Base-by-base conservation (phyloP, 2,329 filamentous ascomycete species). In the Alternaria triticimaculans region DNA sequence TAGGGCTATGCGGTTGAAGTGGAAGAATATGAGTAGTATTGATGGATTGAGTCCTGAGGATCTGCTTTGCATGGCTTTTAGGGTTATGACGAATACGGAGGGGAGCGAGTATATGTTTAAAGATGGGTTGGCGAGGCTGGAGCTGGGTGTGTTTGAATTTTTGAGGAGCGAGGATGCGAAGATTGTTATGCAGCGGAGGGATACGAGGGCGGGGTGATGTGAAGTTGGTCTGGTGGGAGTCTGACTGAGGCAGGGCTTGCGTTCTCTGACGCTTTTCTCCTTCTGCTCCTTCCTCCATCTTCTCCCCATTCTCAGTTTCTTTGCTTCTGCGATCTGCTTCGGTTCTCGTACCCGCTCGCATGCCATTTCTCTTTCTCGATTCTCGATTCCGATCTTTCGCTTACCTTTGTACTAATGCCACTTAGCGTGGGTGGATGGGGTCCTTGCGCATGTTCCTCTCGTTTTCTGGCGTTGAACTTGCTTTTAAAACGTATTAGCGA, bases 1-100 rank as follows among this genome's bases (percentile, higher is more conserved):
- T 9, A 67, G 77, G 20, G 69, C 75, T 7, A 74, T 78, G 70
- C 62, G 75, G 12, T 58, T 78, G 26, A 78, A 77, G 62, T 79
- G 77, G 77, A 79, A 78, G 65, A 75, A 76, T 18, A 78, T 79
- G 76, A 77, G 74, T 46, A 69, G 67, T 3, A 64, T 74, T 6
- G 75, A 77, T 14, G 75, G 76, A 2, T 44, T 74, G 41, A 76
- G 75, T 26, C 71, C 77, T 0, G 76, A 79, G 46, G 77, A 79
- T 54, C 51, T 79, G n/a, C 69, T 79, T 1, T 76, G 76, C 51
- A 71, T 67, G 55, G 74, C 73, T 0, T 76, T 79, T 26, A 64
- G 71, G 4, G 64, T 68, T 20, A 72, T 78, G 71, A 75, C 76
- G 14, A 77, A 77, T 21, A 79, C 77, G 0, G 77, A 77, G 41